Conservation (phyloP, 352 stramenopile species). For the Phytophthora megakarya region DNA sequence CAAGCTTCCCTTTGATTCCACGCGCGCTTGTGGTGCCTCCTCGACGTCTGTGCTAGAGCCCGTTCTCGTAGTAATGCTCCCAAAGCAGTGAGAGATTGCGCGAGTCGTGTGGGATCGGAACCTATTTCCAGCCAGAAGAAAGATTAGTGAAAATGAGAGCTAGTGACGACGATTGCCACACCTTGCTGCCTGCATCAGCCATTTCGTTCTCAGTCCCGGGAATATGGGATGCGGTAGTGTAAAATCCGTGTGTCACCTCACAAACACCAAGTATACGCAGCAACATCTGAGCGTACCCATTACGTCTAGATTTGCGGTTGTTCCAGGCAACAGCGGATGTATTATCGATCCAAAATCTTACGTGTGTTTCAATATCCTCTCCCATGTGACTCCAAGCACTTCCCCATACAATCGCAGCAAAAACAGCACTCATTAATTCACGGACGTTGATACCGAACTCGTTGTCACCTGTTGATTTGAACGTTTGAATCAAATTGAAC, state of each 20-base stretch:
- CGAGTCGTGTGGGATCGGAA: slow-evolving; percentile 12
- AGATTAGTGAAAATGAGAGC: slow-evolving; percentile 9
- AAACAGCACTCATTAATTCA: slow-evolving; percentile 17
- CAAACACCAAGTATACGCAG: slow-evolving; percentile 7
- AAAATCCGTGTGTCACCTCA: slow-evolving; percentile 19
- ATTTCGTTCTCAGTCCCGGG: slow-evolving; percentile 12
- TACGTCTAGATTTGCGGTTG: slow-evolving; percentile 9
- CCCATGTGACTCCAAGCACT: neutral
- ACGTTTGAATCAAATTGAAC: neutral
- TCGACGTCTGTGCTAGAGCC: slow-evolving; percentile 17
- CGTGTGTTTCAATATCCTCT: neutral
- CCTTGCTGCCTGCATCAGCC: slow-evolving; percentile 20
- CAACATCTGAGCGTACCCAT: slow-evolving; percentile 15
- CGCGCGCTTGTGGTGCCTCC: no score
- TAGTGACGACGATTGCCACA: slow-evolving; percentile 11
- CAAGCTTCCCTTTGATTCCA: no score
- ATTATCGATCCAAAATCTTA: slow-evolving; percentile 25
- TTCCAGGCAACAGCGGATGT: slow-evolving; percentile 11
- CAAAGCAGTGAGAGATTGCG: slow-evolving; percentile 23
- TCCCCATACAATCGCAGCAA: slow-evolving; percentile 16
- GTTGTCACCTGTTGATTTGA: neutral
- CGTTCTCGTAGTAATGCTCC: slow-evolving; percentile 15
- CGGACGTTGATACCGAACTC: slow-evolving; percentile 16
- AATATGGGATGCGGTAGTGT: slow-evolving; percentile 13
- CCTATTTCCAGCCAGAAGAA: slow-evolving; percentile 9